phyloP scores from a whole-genome alignment of 106 monocot species.

The Acorus calamus region DNA sequence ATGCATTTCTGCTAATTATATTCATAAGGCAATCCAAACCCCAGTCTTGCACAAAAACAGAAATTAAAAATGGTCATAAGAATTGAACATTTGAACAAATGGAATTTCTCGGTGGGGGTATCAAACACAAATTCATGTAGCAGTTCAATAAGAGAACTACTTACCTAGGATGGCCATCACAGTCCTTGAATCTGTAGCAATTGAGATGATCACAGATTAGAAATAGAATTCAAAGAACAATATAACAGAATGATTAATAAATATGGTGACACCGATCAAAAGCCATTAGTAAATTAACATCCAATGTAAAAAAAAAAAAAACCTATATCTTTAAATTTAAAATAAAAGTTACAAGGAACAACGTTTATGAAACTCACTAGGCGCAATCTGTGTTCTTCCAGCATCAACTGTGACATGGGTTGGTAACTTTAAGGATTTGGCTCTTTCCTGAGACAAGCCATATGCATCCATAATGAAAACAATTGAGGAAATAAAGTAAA shows the following conservation, averaged over 20 bases:
- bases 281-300: background rate
- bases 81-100: too few relatives aligned
- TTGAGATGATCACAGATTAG: background rate
- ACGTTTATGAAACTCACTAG: conserved; percentile 48
- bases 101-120: too few relatives aligned
- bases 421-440: conserved; percentile 78
- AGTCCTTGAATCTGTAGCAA: conserved; percentile 88
- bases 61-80: too few relatives aligned
- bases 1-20: too few relatives aligned
- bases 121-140: background rate
- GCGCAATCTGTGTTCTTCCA: conserved; percentile 97
- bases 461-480: background rate
- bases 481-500: background rate
- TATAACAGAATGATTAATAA: too few relatives aligned
- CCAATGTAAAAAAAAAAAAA: background rate
- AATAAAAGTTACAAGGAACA: background rate
- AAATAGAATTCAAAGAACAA: too few relatives aligned
- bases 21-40: too few relatives aligned
- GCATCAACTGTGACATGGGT: conserved; percentile 94
- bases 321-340: background rate
- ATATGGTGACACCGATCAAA: background rate
- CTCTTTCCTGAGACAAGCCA: conserved; percentile 50
- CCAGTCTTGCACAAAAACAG: too few relatives aligned
- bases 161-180: conserved; percentile 98
- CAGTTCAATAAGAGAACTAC: conserved; percentile 1